phyloP scores from a whole-genome alignment of 1,284 basidiomycete species.

The Psilocybe mexicana region DNA sequence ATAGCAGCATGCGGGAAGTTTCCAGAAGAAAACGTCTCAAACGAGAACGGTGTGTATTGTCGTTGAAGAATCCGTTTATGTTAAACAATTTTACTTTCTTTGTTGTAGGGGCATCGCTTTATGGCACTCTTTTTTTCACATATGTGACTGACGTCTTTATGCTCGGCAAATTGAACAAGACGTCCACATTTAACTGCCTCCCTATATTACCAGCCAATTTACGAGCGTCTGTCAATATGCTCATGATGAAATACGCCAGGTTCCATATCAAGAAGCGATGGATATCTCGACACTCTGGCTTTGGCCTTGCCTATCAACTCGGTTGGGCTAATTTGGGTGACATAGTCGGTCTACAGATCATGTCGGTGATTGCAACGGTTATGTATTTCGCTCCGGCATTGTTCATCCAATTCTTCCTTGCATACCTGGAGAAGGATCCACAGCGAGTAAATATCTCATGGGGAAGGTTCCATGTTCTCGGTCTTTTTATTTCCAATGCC shows the following conservation, averaged over 20 bases:
- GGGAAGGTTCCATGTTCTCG: slow-evolving; percentile 74
- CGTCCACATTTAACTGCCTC: slow-evolving; percentile 81
- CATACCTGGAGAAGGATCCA: slow-evolving; percentile 70
- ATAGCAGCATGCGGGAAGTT: slow-evolving; percentile 53
- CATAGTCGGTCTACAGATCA: slow-evolving; percentile 44
- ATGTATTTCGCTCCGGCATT: slow-evolving; percentile 80
- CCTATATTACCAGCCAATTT: slow-evolving; percentile 75
- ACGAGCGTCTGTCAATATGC: slow-evolving; percentile 62
- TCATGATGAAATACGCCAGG: slow-evolving; percentile 45
- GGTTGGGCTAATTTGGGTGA: slow-evolving; percentile 48
- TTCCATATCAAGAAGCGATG: slow-evolving; percentile 37
- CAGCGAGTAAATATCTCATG: slow-evolving; percentile 54
- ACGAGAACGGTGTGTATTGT: slow-evolving; percentile 40
- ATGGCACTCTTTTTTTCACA: slow-evolving; percentile 69
- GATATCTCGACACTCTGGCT: slow-evolving; percentile 54
- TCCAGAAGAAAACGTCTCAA: slow-evolving; percentile 67
- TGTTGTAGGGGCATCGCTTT: slow-evolving; percentile 47
- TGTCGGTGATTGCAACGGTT: slow-evolving; percentile 56
- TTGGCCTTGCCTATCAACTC: slow-evolving; percentile 59
- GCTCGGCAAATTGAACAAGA: slow-evolving; percentile 71
- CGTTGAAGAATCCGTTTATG: too few relatives aligned
- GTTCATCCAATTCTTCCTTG: slow-evolving; percentile 71
- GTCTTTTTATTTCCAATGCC: slow-evolving; percentile 67
- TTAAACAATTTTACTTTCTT: too few relatives aligned
- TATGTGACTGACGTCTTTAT: slow-evolving; percentile 84